A percentile compares a stretch with the other conserved stretches of the same genome.
These are phyloP conservation scores for Carex pumila DNA, from an alignment of 176 grass and related monocot genomes.

Conservation along the genomic window DNA sequence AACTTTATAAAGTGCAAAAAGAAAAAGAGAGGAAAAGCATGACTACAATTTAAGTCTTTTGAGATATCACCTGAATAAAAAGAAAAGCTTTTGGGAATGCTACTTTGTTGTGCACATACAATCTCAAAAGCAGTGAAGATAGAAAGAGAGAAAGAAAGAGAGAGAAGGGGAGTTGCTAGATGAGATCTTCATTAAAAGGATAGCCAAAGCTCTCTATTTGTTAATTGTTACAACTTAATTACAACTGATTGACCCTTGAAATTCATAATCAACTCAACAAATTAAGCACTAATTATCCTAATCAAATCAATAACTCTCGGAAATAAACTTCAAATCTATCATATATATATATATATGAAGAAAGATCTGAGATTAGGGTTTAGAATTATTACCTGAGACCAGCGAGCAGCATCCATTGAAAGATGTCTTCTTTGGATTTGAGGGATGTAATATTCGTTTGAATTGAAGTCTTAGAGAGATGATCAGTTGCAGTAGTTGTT, in stretches of 20 bases:
- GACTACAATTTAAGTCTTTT: conserved; percentile 2
- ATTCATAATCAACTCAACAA: background rate
- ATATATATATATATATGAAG: no score
- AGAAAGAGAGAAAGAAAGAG: background rate
- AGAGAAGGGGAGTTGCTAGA: background rate
- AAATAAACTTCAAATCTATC: no score
- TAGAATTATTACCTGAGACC: conserved; percentile 13
- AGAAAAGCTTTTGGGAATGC: conserved; percentile 12
- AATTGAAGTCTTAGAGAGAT: background rate
- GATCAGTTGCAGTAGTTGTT: no score
- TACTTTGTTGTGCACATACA: background rate
- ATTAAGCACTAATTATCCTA: background rate
- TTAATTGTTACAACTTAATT: background rate
- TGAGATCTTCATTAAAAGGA: conserved; percentile 8
- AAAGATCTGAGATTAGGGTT: conserved; percentile 13
- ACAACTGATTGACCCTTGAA: background rate
- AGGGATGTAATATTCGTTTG: background rate
- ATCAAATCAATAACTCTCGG: no score
- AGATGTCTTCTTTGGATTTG: background rate
- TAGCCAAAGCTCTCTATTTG: background rate
- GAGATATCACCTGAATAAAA: conserved; percentile 22
- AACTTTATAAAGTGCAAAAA: conserved; percentile 17
- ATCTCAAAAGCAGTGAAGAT: background rate
- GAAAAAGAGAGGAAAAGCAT: conserved; percentile 15
- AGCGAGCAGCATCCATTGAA: conserved; percentile 21